Evolutionary conservation across 306 rosid genomes (phyloP), one percentile per base, ranked within the genome.

Genomic region (Vigna nakashimae): DNA sequence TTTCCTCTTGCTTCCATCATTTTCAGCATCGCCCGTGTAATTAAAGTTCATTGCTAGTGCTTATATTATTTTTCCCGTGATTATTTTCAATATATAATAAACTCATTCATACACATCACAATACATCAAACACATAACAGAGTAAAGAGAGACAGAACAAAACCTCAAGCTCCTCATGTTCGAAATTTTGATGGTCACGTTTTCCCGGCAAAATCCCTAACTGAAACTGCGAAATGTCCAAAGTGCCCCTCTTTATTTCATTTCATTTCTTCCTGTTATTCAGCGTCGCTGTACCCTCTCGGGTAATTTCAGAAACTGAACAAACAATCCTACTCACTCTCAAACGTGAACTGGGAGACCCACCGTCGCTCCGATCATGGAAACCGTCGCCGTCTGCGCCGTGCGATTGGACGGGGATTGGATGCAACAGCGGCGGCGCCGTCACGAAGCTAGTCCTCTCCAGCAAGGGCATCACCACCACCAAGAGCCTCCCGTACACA

Each of bases 401-500:
- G 57, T 93, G 98, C 75, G 78, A 75, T 8, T 93, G 98, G 98
- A 82, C 89, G 46, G 92, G 40, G 81, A 76, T 93, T 34, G 2
- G 6, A 12, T 93, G 98, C 88, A 14, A 64, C 16, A 14, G 64
- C 16, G 49, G 42, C 7, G 88, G 85, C 8, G 6, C 34, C 0
- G 96, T 82, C 68, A 89, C 88, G 13, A 85, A 78, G 26, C 20
- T 93, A 13, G 66, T 38, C 52, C 94, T 93, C 63, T 0, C 20
- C 2, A 46, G 34, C 11, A 86, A 82, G 71, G 26, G 18, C 75
- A 82, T 93, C 75, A 81, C 86, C 34, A 81, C 86, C 34, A 4
- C 26, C 10, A 10, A 6, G 68, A 20, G 64, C 24, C 83, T 91
- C 13, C 92, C 94, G 17, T 65, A 83, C 4, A 59, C 76, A 14